Conservation (phyloP, 1,284 basidiomycete genomes). For the Schizophyllum commune region DNA sequence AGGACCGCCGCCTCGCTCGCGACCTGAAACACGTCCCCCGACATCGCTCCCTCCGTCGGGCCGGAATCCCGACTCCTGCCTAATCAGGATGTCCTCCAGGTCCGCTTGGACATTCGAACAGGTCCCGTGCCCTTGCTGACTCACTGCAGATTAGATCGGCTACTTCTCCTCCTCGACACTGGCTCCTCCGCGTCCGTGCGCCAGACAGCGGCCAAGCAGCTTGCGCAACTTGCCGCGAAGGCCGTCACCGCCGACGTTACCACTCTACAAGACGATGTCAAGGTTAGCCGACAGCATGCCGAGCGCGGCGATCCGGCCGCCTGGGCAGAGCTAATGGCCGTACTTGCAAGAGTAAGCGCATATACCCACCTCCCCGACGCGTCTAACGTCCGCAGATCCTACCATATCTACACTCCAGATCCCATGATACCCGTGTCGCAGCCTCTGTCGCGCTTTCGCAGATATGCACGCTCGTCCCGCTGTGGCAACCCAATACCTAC, state of each 20-base stretch:
- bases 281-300: conserved; percentile 50
- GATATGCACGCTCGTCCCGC: conserved; percentile 76
- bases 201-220: conserved; percentile 86
- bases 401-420: conserved; percentile 83
- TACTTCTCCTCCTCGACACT: conserved; percentile 85
- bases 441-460: conserved; percentile 81
- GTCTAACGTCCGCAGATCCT: conserved; percentile 50
- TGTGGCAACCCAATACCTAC: conserved; percentile 61
- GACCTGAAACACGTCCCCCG: background rate
- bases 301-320: conserved; percentile 38
- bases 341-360: conserved; percentile 64
- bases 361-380: background rate
- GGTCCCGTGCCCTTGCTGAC: background rate
- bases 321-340: conserved; percentile 77
- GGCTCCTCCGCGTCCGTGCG: conserved; percentile 83
- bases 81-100: background rate
- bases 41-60: background rate
- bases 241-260: conserved; percentile 76
- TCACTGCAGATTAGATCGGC: conserved; percentile 72
- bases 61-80: background rate
- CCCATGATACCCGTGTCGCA: conserved; percentile 79
- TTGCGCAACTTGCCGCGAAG: conserved; percentile 83
- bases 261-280: conserved; percentile 37
- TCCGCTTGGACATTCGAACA: background rate
- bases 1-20: background rate